phyloP scores from a whole-genome alignment of 2,329 filamentous ascomycete species.

The Fusarium sp. region DNA sequence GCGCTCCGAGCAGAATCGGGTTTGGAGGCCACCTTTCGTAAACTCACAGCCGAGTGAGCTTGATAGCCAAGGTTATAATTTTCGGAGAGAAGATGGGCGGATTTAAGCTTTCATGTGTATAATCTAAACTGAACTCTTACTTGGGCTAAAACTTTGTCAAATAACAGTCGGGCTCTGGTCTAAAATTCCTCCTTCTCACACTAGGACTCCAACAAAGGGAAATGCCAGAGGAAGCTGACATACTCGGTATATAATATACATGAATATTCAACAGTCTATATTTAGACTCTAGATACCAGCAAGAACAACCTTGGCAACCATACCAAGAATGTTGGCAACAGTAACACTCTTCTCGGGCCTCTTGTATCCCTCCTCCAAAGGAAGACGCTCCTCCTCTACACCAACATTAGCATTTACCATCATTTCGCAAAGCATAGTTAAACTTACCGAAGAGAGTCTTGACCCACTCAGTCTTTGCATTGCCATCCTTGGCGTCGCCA shows the following conservation, averaged over 20 bases:
- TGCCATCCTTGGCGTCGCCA: slow-evolving; percentile 26
- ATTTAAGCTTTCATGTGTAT: not conserved
- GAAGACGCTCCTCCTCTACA: slow-evolving; percentile 38
- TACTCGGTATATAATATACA: not conserved
- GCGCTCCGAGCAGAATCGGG: not conserved
- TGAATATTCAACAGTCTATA: not conserved
- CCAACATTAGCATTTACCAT: not conserved
- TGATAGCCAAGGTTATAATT: not conserved
- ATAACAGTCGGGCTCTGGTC: not conserved
- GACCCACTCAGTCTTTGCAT: slow-evolving; percentile 41
- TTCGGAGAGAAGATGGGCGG: not conserved
- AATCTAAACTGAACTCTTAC: not conserved
- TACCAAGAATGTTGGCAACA: slow-evolving; percentile 30
- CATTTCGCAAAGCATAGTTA: accelerated
- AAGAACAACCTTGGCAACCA: slow-evolving; percentile 30
- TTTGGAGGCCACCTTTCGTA: not conserved
- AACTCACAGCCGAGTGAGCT: not conserved
- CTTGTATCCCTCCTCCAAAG: slow-evolving; percentile 37
- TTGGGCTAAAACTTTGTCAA: not conserved
- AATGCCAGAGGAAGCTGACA: slow-evolving; percentile 22
- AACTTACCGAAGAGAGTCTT: slow-evolving; percentile 40
- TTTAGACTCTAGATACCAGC: slow-evolving; percentile 10
- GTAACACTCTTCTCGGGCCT: slow-evolving; percentile 31
- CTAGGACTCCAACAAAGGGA: not conserved
- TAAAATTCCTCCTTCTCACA: not conserved